Percentiles rank a stretch among this genome's conserved stretches.
phyloP scores from a whole-genome alignment of 2,329 filamentous ascomycete genomes.

The Monilinia laxa region DNA sequence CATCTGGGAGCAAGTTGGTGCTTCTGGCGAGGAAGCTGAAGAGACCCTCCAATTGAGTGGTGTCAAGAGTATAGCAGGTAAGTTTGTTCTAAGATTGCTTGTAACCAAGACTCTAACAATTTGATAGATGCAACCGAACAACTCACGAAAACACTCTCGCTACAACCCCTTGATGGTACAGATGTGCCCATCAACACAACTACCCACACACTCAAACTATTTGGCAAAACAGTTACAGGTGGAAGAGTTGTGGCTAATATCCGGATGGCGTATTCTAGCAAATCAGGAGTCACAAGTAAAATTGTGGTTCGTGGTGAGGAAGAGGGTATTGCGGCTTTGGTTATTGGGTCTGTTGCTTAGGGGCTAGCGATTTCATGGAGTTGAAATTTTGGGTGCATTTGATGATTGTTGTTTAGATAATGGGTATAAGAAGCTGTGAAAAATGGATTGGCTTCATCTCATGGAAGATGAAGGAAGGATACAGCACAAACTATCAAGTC shows the following conservation, averaged over 20 bases:
- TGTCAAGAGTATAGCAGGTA: slow-evolving; percentile 90
- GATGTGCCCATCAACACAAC: slow-evolving; percentile 85
- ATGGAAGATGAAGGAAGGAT: slow-evolving; percentile 26
- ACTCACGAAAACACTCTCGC: slow-evolving; percentile 78
- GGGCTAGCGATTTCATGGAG: slow-evolving; percentile 34
- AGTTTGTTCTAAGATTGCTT: slow-evolving; percentile 15
- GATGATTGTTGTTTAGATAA: slow-evolving; percentile 37
- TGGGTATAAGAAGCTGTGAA: slow-evolving; percentile 29
- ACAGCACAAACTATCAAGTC: slow-evolving; percentile 6
- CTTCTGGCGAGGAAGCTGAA: slow-evolving; percentile 83
- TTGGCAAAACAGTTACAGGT: slow-evolving; percentile 91
- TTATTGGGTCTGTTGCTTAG: slow-evolving; percentile 75
- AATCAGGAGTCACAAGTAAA: slow-evolving; percentile 94
- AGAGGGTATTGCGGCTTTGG: slow-evolving; percentile 79
- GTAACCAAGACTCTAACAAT: slow-evolving; percentile 33
- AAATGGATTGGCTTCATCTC: slow-evolving; percentile 22
- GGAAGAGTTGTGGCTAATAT: slow-evolving; percentile 85
- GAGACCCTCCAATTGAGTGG: slow-evolving; percentile 87
- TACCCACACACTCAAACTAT: slow-evolving; percentile 91
- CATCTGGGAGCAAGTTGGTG: slow-evolving; percentile 90
- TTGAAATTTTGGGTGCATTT: slow-evolving; percentile 33
- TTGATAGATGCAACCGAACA: slow-evolving; percentile 82
- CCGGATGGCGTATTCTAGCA: slow-evolving; percentile 90
- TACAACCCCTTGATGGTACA: slow-evolving; percentile 92
- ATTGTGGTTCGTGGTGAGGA: slow-evolving; percentile 91